Conservation (phyloP, 2,329 filamentous ascomycete species). For the Emericellopsis atlantica region DNA sequence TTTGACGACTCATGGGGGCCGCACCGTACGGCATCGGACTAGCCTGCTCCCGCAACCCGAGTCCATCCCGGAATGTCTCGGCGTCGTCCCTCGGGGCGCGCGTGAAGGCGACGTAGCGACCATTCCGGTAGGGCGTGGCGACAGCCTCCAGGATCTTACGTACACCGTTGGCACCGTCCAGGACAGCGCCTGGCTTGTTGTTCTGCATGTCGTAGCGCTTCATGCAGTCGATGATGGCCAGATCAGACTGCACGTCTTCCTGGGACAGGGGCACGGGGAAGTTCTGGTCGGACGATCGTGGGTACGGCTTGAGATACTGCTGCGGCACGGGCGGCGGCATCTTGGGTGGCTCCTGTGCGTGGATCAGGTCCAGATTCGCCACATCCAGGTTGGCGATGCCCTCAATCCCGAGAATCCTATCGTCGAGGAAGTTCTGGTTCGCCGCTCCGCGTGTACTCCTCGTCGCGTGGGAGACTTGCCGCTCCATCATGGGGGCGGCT, state of each 20-base stretch:
- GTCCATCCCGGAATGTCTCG: constrained; percentile 33
- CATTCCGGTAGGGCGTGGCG: constrained; percentile 31
- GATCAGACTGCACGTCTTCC: constrained; percentile 40
- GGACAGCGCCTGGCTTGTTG: constrained; percentile 40
- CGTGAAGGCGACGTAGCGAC: constrained; percentile 34
- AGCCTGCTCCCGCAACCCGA: constrained; percentile 34
- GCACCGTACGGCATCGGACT: constrained; percentile 19
- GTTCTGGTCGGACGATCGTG: constrained; percentile 41
- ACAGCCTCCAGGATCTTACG: constrained; percentile 44
- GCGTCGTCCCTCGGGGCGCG: constrained; percentile 31
- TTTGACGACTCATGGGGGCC: constrained; percentile 42
- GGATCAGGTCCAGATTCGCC: constrained; percentile 43
- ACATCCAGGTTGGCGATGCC: constrained; percentile 46
- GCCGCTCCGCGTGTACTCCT: constrained; percentile 45
- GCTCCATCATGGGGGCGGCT: constrained; percentile 46
- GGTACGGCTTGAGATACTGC: constrained; percentile 46
- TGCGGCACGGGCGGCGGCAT: constrained; percentile 43
- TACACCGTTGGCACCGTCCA: constrained; percentile 39
- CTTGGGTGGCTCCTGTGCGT: constrained; percentile 40
- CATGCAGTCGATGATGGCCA: constrained; percentile 45
- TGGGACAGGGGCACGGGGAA: constrained; percentile 35
- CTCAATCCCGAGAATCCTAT: constrained; percentile 46
- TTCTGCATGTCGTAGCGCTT: constrained; percentile 37
- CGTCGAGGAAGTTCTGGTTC: constrained; percentile 42
- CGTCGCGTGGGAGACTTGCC: constrained; percentile 51